Percentiles rank a stretch among this genome's conserved stretches.
These are phyloP conservation scores for Lepidium aucheri DNA, from an alignment of 345 rosid genomes.

Conservation along the genomic window DNA sequence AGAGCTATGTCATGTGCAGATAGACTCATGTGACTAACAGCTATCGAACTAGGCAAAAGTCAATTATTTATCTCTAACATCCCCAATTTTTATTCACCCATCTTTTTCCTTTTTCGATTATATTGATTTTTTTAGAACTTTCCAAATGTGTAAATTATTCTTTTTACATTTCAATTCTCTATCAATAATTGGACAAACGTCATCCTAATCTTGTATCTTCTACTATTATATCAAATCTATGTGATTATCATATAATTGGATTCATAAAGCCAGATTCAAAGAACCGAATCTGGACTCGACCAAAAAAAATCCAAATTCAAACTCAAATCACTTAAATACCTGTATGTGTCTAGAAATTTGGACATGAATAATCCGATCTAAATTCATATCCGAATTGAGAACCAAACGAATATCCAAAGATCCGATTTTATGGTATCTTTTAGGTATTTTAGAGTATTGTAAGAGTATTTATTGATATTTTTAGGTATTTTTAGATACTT, in stretches of 20 bases:
- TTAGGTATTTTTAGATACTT: no score
- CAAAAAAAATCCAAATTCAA: no score
- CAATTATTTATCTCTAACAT: constrained; percentile 12
- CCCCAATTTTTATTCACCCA: not conserved
- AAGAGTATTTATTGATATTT: no score
- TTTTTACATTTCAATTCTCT: not conserved
- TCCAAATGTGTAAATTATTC: constrained; percentile 5
- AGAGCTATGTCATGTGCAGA: constrained; percentile 11
- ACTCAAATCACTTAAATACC: no score
- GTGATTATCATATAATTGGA: not conserved
- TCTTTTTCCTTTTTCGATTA: not conserved
- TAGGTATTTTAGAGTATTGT: no score
- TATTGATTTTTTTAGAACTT: constrained; percentile 1
- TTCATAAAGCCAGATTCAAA: no score
- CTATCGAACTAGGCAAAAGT: constrained; percentile 14
- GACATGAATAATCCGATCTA: no score
- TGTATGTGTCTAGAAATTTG: no score
- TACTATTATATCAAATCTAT: not conserved
- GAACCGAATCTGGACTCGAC: no score
- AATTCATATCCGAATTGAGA: no score
- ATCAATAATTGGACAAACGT: not conserved
- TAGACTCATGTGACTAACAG: constrained; percentile 27
- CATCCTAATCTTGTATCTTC: not conserved
- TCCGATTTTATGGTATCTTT: no score
- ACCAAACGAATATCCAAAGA: no score